These are phyloP conservation scores for Fusarium sp. DNA, from an alignment of 2,329 filamentous ascomycete genomes.

Conservation along the genomic window DNA sequence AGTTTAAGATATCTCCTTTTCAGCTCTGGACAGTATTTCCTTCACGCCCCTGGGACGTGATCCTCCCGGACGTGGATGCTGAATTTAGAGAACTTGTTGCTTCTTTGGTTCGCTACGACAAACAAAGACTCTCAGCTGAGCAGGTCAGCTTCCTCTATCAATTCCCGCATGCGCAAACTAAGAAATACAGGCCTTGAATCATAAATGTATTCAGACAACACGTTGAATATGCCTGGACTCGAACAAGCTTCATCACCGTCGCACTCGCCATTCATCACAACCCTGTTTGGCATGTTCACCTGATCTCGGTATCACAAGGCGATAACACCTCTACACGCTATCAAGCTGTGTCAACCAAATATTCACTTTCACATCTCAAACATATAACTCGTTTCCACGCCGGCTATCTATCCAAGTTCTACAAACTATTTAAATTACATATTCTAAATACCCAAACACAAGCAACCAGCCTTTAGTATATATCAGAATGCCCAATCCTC, in stretches of 20 bases:
- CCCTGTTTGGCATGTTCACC: neutral
- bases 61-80: constrained; percentile 72
- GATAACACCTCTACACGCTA: neutral
- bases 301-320: neutral
- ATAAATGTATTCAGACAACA: constrained; percentile 25
- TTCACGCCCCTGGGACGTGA: constrained; percentile 72
- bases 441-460: neutral
- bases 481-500: neutral
- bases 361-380: neutral
- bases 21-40: constrained; percentile 87
- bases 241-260: neutral
- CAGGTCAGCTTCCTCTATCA: constrained; percentile 44
- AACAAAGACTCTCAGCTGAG: constrained; percentile 73
- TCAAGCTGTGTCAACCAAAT: neutral
- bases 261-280: neutral
- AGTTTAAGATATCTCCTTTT: constrained; percentile 82
- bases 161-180: neutral
- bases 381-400: neutral
- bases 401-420: neutral
- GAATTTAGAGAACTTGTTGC: constrained; percentile 74
- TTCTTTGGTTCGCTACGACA: constrained; percentile 79
- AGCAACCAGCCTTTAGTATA: neutral
- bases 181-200: constrained; percentile 39
- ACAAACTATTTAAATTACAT: neutral
- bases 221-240: neutral